These are phyloP conservation scores for Dendrobium nobile DNA, from an alignment of 106 monocot species.

Conservation along the genomic window DNA sequence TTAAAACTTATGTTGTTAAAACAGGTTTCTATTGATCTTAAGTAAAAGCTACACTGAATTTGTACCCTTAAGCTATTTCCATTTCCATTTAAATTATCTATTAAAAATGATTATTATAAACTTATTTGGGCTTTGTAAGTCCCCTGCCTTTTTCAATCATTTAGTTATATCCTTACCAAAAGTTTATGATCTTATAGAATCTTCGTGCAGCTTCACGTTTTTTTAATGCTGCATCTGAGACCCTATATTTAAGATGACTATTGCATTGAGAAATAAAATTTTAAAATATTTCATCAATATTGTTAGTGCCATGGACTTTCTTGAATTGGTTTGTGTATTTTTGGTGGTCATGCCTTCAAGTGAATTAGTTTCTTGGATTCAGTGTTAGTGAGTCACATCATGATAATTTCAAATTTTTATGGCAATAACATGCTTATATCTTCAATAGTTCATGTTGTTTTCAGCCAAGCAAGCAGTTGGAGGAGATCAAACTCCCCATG, in stretches of 20 bases:
- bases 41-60: neutral
- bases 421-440: slow-evolving; percentile 24
- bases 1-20: neutral
- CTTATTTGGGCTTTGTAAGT: neutral
- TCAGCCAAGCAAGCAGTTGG: slow-evolving; percentile 98
- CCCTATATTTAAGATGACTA: neutral
- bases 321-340: neutral
- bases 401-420: neutral
- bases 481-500: slow-evolving; percentile 84
- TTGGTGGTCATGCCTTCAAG: neutral
- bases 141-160: neutral
- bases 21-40: neutral
- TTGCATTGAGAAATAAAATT: neutral
- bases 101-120: neutral
- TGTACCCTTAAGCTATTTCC: neutral
- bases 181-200: neutral
- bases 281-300: neutral
- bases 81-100: neutral
- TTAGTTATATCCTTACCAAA: neutral
- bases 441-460: slow-evolving; percentile 31
- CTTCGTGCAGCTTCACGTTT: neutral
- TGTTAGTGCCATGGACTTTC: neutral
- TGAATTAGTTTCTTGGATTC: neutral
- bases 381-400: neutral
- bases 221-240: neutral